A percentile compares a stretch with the other conserved stretches of the same genome.
Conservation (phyloP, 768 basidiomycete genomes). For the Lactifluus rugatus region DNA sequence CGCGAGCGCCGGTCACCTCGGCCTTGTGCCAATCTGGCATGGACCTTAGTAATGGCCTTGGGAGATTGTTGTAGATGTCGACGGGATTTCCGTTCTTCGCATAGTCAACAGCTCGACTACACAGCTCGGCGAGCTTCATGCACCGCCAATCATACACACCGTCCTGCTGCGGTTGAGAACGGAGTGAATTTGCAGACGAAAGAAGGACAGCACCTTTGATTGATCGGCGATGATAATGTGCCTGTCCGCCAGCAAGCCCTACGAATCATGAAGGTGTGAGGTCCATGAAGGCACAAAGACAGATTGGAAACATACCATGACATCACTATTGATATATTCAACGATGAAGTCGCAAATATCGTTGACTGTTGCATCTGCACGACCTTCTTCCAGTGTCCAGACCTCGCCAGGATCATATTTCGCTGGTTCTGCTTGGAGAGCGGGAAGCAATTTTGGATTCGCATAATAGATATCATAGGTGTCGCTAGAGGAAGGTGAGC, state of each 20-base stretch:
- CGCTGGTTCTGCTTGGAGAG: slow-evolving; percentile 40
- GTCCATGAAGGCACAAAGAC: neutral
- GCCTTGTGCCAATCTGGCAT: neutral
- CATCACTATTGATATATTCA: slow-evolving; percentile 76
- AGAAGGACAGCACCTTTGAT: neutral
- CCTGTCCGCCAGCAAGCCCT: neutral
- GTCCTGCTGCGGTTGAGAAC: neutral
- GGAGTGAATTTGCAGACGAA: neutral
- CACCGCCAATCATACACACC: neutral
- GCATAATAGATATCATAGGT: slow-evolving; percentile 48
- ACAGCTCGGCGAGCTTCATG: neutral
- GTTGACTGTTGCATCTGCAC: slow-evolving; percentile 43
- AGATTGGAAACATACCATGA: slow-evolving; percentile 41
- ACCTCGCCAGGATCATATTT: slow-evolving; percentile 33
- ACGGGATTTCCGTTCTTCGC: neutral
- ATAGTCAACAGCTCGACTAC: neutral
- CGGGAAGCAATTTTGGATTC: slow-evolving; percentile 45
- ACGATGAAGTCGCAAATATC: slow-evolving; percentile 77
- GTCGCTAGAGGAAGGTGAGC: slow-evolving; percentile 37
- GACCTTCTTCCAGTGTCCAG: slow-evolving; percentile 14
- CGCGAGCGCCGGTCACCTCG: neutral
- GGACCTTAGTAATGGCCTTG: neutral
- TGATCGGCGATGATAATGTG: neutral
- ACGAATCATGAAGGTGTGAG: neutral
- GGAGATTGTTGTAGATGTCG: neutral